Conservation (phyloP, 352 stramenopile genomes). For the Pythium guiyangense region DNA sequence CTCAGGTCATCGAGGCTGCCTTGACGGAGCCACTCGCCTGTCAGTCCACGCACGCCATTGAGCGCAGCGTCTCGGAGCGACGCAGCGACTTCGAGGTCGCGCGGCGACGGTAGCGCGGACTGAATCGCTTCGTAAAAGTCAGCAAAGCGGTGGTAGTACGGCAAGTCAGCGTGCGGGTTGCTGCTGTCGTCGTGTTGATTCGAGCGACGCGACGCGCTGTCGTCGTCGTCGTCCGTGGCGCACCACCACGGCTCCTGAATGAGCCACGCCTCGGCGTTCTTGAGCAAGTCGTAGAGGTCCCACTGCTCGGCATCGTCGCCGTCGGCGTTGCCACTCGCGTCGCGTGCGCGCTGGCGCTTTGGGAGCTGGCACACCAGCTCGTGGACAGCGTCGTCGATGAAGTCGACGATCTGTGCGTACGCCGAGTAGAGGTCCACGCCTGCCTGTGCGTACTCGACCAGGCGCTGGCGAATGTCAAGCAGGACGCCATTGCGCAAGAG, state of each 20-base stretch:
- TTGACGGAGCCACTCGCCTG: slow-evolving; percentile 42
- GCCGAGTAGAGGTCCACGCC: slow-evolving; percentile 31
- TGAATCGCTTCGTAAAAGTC: slow-evolving; percentile 45
- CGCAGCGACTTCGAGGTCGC: slow-evolving; percentile 36
- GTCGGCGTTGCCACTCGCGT: slow-evolving; percentile 5
- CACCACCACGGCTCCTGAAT: slow-evolving; percentile 53
- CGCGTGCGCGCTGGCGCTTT: slow-evolving; percentile 22
- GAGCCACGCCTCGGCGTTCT: slow-evolving; percentile 51
- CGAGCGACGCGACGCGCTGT: slow-evolving; percentile 16
- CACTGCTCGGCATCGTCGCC: slow-evolving; percentile 30
- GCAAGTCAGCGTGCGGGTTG: slow-evolving; percentile 28
- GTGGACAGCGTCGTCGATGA: slow-evolving; percentile 43
- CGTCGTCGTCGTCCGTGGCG: slow-evolving; percentile 37
- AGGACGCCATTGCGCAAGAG: slow-evolving; percentile 32
- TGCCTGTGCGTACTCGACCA: slow-evolving; percentile 38
- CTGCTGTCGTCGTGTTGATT: slow-evolving; percentile 12
- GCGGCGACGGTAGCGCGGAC: slow-evolving; percentile 30
- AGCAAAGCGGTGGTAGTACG: slow-evolving; percentile 40
- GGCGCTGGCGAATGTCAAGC: slow-evolving; percentile 39
- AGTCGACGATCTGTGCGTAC: slow-evolving; percentile 39
- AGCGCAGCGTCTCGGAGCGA: slow-evolving; percentile 42
- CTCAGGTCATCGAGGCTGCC: slow-evolving; percentile 36
- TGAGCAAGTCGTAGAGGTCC: slow-evolving; percentile 56
- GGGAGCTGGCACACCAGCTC: slow-evolving; percentile 34
- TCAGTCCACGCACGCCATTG: slow-evolving; percentile 30